Conservation (phyloP, 768 basidiomycete genomes). For the Aureoboletus auriporus region DNA sequence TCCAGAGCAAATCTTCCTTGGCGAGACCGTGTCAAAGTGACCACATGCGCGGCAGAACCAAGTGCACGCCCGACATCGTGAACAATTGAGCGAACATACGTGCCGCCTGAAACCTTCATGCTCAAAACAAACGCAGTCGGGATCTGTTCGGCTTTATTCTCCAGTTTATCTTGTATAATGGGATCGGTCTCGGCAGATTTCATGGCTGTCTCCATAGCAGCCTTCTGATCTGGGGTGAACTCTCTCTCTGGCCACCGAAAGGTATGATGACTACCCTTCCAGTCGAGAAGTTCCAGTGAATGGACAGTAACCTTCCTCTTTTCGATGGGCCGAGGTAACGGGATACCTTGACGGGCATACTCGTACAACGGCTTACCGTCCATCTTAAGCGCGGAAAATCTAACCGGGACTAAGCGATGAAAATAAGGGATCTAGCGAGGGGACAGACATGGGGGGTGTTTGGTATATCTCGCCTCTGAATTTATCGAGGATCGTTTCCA, state of each 20-base stretch:
- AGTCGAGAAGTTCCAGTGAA: slow-evolving; percentile 72
- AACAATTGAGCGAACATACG: slow-evolving; percentile 93
- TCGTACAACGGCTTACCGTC: slow-evolving; percentile 94
- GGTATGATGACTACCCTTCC: slow-evolving; percentile 70
- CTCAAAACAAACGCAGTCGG: slow-evolving; percentile 82
- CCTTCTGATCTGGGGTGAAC: slow-evolving; percentile 64
- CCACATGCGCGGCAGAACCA: slow-evolving; percentile 90
- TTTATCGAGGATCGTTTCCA: slow-evolving; percentile 62
- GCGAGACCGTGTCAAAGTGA: slow-evolving; percentile 81
- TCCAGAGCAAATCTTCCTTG: slow-evolving; percentile 77
- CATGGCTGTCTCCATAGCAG: slow-evolving; percentile 64
- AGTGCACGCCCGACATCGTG: slow-evolving; percentile 87
- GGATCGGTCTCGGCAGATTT: slow-evolving; percentile 41
- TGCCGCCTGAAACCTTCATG: slow-evolving; percentile 95
- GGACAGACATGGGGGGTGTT: slow-evolving; percentile 80
- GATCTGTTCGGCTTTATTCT: slow-evolving; percentile 30
- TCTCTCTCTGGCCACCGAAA: slow-evolving; percentile 75
- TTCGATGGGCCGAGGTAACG: slow-evolving; percentile 93
- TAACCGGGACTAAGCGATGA: slow-evolving; percentile 29
- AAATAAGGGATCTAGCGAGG: not conserved
- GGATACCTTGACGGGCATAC: slow-evolving; percentile 87
- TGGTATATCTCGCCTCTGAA: slow-evolving; percentile 90
- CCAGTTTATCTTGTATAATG: slow-evolving; percentile 32
- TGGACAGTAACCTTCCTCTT: slow-evolving; percentile 79
- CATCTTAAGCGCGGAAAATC: slow-evolving; percentile 98